Evolutionary conservation across 257 asterid species (phyloP).

Genomic region (Oldenlandia corymbosa): DNA sequence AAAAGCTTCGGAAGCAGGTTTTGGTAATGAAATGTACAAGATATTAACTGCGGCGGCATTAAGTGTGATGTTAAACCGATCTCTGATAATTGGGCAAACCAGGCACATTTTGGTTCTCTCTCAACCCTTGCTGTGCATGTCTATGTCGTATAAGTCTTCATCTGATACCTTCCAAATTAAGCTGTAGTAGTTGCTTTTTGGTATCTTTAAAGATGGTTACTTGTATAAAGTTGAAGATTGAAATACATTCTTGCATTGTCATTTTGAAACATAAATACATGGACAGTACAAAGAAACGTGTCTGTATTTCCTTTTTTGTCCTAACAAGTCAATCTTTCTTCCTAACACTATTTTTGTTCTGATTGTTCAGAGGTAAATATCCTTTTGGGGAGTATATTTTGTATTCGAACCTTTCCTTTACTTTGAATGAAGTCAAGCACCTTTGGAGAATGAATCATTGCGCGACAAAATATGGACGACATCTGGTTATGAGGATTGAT

Average conservation of each 20-base stretch:
- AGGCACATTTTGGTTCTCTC: constrained; percentile 99
- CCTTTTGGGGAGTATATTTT: constrained; percentile 84
- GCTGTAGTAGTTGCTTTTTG: background rate
- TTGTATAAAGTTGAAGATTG: background rate
- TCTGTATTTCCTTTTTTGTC: background rate
- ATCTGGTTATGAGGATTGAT: constrained; percentile 77
- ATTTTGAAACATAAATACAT: background rate
- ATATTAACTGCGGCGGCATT: constrained; percentile 85
- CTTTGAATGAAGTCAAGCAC: constrained; percentile 86
- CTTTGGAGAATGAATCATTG: constrained; percentile 87
- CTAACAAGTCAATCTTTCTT: background rate
- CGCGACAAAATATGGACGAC: constrained; percentile 64
- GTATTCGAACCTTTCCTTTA: constrained; percentile 69
- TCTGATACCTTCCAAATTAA: background rate
- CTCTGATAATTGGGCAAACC: constrained; percentile 98
- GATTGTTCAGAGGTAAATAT: constrained; percentile 58
- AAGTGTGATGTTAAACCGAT: constrained; percentile 96
- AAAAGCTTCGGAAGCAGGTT: constrained; percentile 97
- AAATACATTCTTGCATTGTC: background rate
- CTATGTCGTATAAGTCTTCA: background rate
- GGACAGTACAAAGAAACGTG: background rate
- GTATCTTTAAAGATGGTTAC: background rate
- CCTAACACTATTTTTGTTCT: constrained; percentile 2
- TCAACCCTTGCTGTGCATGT: constrained; percentile 67
- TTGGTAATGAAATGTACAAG: constrained; percentile 96